phyloP scores from a whole-genome alignment of 352 stramenopile species.

The Phytopythium boreale region DNA sequence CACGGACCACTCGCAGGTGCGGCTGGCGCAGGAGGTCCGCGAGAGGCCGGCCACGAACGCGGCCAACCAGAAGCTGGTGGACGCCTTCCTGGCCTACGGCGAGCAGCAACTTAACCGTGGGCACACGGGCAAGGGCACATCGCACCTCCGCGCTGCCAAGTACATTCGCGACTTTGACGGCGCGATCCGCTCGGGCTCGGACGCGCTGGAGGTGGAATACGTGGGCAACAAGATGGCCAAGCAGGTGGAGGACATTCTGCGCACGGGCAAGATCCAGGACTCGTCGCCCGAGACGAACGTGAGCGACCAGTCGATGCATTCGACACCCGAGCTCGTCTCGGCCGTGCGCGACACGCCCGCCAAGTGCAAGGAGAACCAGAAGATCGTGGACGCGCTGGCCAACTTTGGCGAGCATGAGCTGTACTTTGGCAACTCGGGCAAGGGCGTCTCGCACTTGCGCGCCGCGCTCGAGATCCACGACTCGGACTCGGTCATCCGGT shows the following conservation, averaged over 20 bases:
- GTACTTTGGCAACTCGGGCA: slow-evolving; percentile 66
- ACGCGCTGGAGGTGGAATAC: slow-evolving; percentile 40
- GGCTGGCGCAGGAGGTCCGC: slow-evolving; percentile 51
- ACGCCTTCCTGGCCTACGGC: slow-evolving; percentile 67
- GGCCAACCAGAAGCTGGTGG: slow-evolving; percentile 74
- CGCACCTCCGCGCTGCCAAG: slow-evolving; percentile 61
- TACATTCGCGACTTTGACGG: slow-evolving; percentile 52
- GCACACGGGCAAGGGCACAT: slow-evolving; percentile 73
- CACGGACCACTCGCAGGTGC: slow-evolving; percentile 51
- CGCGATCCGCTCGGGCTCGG: slow-evolving; percentile 37
- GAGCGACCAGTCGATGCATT: slow-evolving; percentile 38
- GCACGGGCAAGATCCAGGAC: slow-evolving; percentile 51
- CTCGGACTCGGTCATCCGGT: slow-evolving; percentile 42
- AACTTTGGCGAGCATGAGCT: slow-evolving; percentile 74
- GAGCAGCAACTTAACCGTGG: slow-evolving; percentile 51
- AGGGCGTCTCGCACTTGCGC: slow-evolving; percentile 65
- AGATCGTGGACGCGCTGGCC: slow-evolving; percentile 54
- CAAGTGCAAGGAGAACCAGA: slow-evolving; percentile 59
- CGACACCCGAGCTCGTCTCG: slow-evolving; percentile 38
- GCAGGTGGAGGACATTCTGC: slow-evolving; percentile 61
- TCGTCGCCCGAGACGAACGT: slow-evolving; percentile 42
- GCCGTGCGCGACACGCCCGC: slow-evolving; percentile 41
- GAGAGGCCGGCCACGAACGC: slow-evolving; percentile 34
- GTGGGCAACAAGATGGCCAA: slow-evolving; percentile 54
- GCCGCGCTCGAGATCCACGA: slow-evolving; percentile 64